Base-by-base conservation (phyloP, 2,329 filamentous ascomycete species). In the Seiridium cupressi region DNA sequence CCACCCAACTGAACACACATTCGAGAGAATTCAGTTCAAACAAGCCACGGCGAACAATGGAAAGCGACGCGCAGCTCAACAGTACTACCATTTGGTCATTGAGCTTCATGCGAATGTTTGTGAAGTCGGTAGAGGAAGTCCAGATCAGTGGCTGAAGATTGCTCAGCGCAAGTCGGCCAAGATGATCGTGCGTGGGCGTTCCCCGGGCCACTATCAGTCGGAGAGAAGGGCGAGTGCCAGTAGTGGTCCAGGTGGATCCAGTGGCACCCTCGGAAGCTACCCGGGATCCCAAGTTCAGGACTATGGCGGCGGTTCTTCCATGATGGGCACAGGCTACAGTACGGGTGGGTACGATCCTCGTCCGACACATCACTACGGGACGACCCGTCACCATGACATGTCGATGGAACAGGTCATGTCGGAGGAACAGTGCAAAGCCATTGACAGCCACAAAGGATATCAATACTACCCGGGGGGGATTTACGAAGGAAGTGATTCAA, bases 11-110 rank as follows among this genome's bases (percentile, higher is more conserved):
- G 84, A 87, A 65, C 81, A 86, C 63, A 86, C 82, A 0, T 97
- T 96, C 71, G 93, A 97, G 71, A 88, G 93, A 9, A 95, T 97
- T 56, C 93, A 97, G 68, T 97, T 97, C 83, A 96, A 96, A 73
- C 91, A 92, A 65, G 93, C 93, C 1, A 97, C 93, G 0, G 92
- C 92, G 32, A 97, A 97, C 77, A 97, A 97, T 66, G 93, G 93
- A 51, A 96, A 96, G 74, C 84, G 93, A 66, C 83, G 93, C 60
- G 93, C 93, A 1, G 92, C 93, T 18, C 93, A 97, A 71, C 93
- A 97, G 68, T 96, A 93, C 73, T 97, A 96, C 70, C 91, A 95
- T 68, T 81, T 97, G n/a, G 85, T 96, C 51, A 89, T 96, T 3
- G 92, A 96, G 71, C 84, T 96, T 1, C 92, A 87, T 74, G 91